Percentiles rank a stretch among this genome's conserved stretches.
Evolutionary conservation across 768 basidiomycete species (phyloP).

Genomic region (Boletus fagicola): DNA sequence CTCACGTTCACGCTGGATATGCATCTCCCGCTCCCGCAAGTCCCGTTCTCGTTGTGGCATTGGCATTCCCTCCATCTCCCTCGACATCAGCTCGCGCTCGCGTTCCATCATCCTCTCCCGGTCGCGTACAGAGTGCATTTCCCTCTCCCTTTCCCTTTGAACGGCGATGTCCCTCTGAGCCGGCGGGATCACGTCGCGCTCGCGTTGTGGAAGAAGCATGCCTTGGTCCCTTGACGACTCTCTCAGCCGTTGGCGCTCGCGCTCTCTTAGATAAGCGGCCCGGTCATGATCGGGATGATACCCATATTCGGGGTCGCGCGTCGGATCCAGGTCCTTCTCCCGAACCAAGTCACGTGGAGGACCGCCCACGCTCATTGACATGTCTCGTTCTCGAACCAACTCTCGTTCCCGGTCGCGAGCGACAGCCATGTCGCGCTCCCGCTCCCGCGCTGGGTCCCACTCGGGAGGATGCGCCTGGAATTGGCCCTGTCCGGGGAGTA

Average conservation of each 20-base stretch:
- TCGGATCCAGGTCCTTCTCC: conserved; percentile 25
- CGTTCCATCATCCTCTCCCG: conserved; percentile 25
- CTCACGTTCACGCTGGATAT: conserved; percentile 29
- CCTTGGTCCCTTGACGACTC: conserved; percentile 19
- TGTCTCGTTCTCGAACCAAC: conserved; percentile 22
- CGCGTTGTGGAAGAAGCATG: conserved; percentile 24
- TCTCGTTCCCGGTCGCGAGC: conserved; percentile 28
- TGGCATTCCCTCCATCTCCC: conserved; percentile 25
- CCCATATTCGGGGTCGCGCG: conserved; percentile 26
- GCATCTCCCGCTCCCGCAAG: conserved; percentile 27
- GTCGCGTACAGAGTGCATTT: conserved; percentile 18
- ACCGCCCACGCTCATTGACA: conserved; percentile 16
- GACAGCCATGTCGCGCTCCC: conserved; percentile 20
- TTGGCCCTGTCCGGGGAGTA: conserved; percentile 32
- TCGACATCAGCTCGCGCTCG: conserved; percentile 22
- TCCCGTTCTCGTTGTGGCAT: conserved; percentile 27
- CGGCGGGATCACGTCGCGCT: conserved; percentile 20
- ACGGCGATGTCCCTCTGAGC: conserved; percentile 22
- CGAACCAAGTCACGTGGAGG: conserved; percentile 24
- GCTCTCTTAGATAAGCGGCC: conserved; percentile 23
- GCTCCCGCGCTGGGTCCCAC: conserved; percentile 28
- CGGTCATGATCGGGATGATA: conserved; percentile 24
- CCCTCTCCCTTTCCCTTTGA: conserved; percentile 28
- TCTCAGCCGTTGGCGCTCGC: conserved; percentile 23
- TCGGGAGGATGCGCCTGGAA: conserved; percentile 31